Base-by-base conservation (phyloP, 2,329 filamentous ascomycete genomes). In the Ustulina deusta region DNA sequence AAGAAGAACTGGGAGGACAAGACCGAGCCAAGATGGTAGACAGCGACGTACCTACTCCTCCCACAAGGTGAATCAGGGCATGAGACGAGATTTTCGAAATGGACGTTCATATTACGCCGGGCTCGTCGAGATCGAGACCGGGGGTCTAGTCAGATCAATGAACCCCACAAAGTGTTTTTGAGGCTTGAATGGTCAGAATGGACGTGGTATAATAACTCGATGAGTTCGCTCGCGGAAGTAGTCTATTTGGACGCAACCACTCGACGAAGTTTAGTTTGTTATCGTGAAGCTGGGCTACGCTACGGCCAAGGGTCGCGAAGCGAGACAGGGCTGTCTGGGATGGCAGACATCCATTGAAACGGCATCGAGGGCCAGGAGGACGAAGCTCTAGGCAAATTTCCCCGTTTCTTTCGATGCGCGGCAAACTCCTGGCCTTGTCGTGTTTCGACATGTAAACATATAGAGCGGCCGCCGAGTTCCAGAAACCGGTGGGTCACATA, bases 321-420 rank as follows among this genome's bases (percentile, higher is more conserved):
- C 51, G 55, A 69, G 42, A 51, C 65, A 61, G 56, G 69, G 56
- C 57, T 66, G 60, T 40, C 61, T 44, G 29, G 69, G 58, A 58
- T 57, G 61, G 59, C 61, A 66, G 60, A 69, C 59, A 72, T 58
- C 56, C 56, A 71, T 70, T 62, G 65, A 71, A 71, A 65, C 68
- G 52, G 32, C 55, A n/a, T 52, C 44, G 59, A 55, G 49, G 62
- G 71, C 63, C 69, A 66, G 73, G 69, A 70, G 49, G 65, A 60
- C 57, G 67, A 61, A 54, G 61, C 55, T 72, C 65, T 69, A 66
- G 63, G 25, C 44, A 42, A 56, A 67, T 70, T 72, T 71, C 67
- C 67, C 71, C 59, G 66, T 72, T 72, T 69, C 40, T 71, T 71
- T 71, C 68, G 62, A 72, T 68, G 51, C 52, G 62, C 60, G 57